Percentiles rank a stretch among this genome's conserved stretches.
Evolutionary conservation across 2,329 filamentous ascomycete species (phyloP).

Genomic region (Lecanicillium sp.): DNA sequence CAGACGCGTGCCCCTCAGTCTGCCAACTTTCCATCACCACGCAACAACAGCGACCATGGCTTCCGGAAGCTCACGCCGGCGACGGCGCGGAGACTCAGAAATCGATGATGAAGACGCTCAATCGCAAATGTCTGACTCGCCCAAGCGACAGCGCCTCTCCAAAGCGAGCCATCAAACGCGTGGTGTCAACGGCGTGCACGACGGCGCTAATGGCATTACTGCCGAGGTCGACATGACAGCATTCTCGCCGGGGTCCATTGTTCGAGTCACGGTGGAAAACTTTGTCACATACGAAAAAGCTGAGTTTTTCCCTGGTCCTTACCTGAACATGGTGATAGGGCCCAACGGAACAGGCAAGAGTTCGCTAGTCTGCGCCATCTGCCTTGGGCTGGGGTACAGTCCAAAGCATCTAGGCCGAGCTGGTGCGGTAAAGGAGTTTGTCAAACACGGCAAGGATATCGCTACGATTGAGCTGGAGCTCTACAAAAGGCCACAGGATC

Average conservation of each 20-base stretch:
- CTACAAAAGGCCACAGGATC: slow-evolving; percentile 50
- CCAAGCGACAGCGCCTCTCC: slow-evolving; percentile 29
- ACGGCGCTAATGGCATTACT: slow-evolving; percentile 9
- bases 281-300: slow-evolving; percentile 94
- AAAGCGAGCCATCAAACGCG: slow-evolving; percentile 5
- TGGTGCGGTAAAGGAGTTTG: slow-evolving; percentile 77
- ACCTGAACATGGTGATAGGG: slow-evolving; percentile 96
- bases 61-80: slow-evolving; percentile 26
- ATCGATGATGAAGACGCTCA: slow-evolving; percentile 25
- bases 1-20: too few relatives aligned
- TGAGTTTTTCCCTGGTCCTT: slow-evolving; percentile 85
- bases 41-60: slow-evolving; percentile 16
- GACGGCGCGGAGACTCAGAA: slow-evolving; percentile 33
- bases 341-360: slow-evolving; percentile 99
- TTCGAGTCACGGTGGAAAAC: slow-evolving; percentile 75
- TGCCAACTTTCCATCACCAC: too few relatives aligned
- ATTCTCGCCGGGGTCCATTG: slow-evolving; percentile 73
- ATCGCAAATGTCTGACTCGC: slow-evolving; percentile 18
- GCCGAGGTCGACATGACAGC: slow-evolving; percentile 17
- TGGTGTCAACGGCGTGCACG: slow-evolving; percentile 5
- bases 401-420: slow-evolving; percentile 78
- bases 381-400: slow-evolving; percentile 79
- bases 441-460: slow-evolving; percentile 75
- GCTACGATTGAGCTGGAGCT: slow-evolving; percentile 90
- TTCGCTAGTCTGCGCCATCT: slow-evolving; percentile 93